Percentiles rank a stretch among this genome's conserved stretches.
Evolutionary conservation across 176 grass and related monocot species (phyloP).

Genomic region (Olyra latifolia): DNA sequence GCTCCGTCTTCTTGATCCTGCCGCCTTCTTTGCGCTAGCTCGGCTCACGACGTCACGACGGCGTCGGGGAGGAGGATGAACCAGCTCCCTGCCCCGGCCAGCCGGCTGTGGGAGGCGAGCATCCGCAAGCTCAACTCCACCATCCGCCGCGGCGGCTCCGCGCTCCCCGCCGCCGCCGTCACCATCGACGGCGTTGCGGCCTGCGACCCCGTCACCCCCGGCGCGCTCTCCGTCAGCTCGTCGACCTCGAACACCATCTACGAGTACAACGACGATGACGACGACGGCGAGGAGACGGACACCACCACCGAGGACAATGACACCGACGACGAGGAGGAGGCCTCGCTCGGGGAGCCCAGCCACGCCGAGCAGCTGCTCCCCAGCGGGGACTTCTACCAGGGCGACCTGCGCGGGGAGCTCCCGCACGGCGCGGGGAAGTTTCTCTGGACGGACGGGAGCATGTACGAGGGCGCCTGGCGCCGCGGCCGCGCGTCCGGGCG

Average conservation of each 20-base stretch:
- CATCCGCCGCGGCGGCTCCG: conserved; percentile 42
- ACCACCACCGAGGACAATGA: conserved; percentile 7
- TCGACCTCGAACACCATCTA: conserved; percentile 44
- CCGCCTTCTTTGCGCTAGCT: not conserved
- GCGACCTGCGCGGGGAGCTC: conserved; percentile 36
- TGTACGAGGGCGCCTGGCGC: conserved; percentile 79
- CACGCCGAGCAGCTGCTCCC: conserved; percentile 55
- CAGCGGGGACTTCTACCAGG: conserved; percentile 72
- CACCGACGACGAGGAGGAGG: conserved; percentile 10
- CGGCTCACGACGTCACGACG: conserved; percentile 6
- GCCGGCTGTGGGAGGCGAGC: conserved; percentile 56
- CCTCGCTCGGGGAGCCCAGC: conserved; percentile 11
- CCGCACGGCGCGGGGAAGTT: conserved; percentile 72
- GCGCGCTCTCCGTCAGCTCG: conserved; percentile 29
- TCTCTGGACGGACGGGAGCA: conserved; percentile 77
- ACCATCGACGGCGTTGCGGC: not conserved
- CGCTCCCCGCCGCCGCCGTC: not conserved
- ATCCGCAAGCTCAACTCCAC: conserved; percentile 57
- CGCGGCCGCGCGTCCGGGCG: conserved; percentile 55
- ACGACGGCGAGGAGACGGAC: not conserved
- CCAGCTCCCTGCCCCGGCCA: conserved; percentile 46
- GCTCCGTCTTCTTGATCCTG: not conserved
- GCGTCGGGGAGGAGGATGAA: conserved; percentile 33
- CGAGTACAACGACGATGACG: conserved; percentile 26
- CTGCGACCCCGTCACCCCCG: not conserved